Percentiles rank a stretch among this genome's conserved stretches.
Evolutionary conservation across 768 basidiomycete species (phyloP).

Genomic region (Krasilnikovozyma curviuscula): DNA sequence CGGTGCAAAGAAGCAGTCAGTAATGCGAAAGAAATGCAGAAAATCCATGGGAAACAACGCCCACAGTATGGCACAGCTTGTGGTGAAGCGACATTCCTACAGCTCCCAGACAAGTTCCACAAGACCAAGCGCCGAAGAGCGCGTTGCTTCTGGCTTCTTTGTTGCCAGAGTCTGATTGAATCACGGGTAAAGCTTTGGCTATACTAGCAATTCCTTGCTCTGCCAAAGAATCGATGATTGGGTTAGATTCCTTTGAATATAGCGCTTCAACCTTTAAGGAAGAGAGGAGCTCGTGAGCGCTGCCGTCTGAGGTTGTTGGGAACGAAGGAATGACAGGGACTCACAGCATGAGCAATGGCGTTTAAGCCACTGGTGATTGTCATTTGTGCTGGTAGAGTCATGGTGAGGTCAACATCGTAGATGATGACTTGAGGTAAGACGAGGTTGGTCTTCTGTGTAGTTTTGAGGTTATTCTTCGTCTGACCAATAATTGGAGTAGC

Average conservation of each 20-base stretch:
- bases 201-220: conserved; percentile 27
- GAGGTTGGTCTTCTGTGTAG: conserved; percentile 27
- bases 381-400: conserved; percentile 26
- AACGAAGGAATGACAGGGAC: no score
- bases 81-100: conserved; percentile 30
- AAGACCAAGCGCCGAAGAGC: conserved; percentile 29
- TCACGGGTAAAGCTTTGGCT: conserved; percentile 24
- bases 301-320: no score
- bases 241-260: conserved; percentile 29
- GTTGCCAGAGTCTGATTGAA: conserved; percentile 20
- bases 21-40: no score
- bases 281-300: no score
- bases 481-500: conserved; percentile 31
- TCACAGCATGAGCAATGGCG: conserved; percentile 32
- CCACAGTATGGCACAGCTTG: conserved; percentile 28
- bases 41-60: background rate
- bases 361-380: conserved; percentile 30
- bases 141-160: conserved; percentile 26
- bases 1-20: no score
- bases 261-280: conserved; percentile 33
- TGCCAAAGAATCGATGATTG: conserved; percentile 27
- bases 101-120: conserved; percentile 26
- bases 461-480: conserved; percentile 30
- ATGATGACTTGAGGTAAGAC: conserved; percentile 31
- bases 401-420: conserved; percentile 30